Conservation (phyloP, 495 filamentous ascomycete species). For the Xeromyces bisporus region DNA sequence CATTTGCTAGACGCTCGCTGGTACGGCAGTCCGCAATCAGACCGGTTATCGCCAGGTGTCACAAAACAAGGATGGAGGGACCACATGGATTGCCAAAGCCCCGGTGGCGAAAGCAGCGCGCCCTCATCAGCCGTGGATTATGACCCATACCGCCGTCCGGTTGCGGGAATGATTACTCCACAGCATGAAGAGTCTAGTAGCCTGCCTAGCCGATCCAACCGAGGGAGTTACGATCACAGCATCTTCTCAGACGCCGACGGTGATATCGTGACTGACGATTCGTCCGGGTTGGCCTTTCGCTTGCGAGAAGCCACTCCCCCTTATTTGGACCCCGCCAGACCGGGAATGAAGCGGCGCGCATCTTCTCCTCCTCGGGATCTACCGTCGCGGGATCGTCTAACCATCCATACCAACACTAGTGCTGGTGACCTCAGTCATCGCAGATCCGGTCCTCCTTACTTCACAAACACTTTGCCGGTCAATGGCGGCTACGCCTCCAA, state of each 20-base stretch:
- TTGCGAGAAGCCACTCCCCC: constrained; percentile 40
- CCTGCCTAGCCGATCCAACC: constrained; percentile 31
- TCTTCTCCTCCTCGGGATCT: constrained; percentile 67
- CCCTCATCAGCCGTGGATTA: constrained; percentile 29
- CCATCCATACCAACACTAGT: constrained; percentile 36
- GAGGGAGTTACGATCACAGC: constrained; percentile 45
- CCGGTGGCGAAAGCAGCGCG: constrained; percentile 32
- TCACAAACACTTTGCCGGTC: constrained; percentile 41
- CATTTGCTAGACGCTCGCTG: constrained; percentile 22
- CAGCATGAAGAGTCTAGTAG: constrained; percentile 31
- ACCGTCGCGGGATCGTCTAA: constrained; percentile 46
- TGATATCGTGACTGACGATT: constrained; percentile 54
- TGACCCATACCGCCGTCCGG: constrained; percentile 20
- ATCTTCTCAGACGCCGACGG: constrained; percentile 45
- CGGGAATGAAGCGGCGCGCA: constrained; percentile 61
- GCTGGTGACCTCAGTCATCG: constrained; percentile 51
- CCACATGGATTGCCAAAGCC: constrained; percentile 30
- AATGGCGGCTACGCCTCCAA: constrained; percentile 37
- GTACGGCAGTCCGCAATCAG: constrained; percentile 27
- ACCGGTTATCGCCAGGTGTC: constrained; percentile 29
- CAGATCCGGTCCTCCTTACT: constrained; percentile 41
- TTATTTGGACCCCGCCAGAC: constrained; percentile 23
- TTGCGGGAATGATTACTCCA: constrained; percentile 27
- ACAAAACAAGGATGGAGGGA: constrained; percentile 27
- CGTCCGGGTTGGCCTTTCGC: constrained; percentile 36